Evolutionary conservation across 257 asterid species (phyloP), one percentile per base, ranked within the genome.

Genomic region (Galeopsis tetrahit): DNA sequence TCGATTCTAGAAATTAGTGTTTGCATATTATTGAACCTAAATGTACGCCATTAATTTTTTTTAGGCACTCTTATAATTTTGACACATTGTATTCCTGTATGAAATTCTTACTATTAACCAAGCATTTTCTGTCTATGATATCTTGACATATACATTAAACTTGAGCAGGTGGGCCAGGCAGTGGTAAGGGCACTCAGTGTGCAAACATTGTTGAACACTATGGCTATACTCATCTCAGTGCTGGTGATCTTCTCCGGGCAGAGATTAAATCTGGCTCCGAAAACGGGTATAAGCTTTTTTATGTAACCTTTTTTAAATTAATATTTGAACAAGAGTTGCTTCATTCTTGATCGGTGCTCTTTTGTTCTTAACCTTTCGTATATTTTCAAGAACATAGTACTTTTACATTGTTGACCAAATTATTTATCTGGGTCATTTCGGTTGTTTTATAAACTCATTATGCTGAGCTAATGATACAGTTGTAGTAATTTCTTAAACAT

Each of bases 161-260:
- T 68, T 39, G 84, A 77, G 65, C 88, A 93, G 98, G 98, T 77
- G 98, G 98, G 63, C 98, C 98, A 17, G 97, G 98, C 60, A 93
- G 98, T 80, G 98, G 98, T 28, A 93, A 90, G 92, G 98, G 98
- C 60, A 93, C 98, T 77, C 98, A 93, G 78, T 90, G 97, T 80
- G 81, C 95, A 49, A 86, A 86, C 70, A 93, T 90, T n/a, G 97
- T 93, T 15, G 43, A 90, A 71, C 86, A 90, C 68, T 93, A 81
- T 78, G 97, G 97, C 57, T 93, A 86, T 79, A 90, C 92, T 65
- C 98, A 93, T 80, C 92, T 93, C 57, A 93, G 98, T 81, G 98
- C 97, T 14, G 98, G 98, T 75, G 98, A 93, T 82, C 98, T 93
- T 83, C 98, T 93, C 66, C 85, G 98, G 71, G 96, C 92, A 51